These are phyloP conservation scores for Neonectria coccinea DNA, from an alignment of 2,329 filamentous ascomycete species.

Conservation along the genomic window DNA sequence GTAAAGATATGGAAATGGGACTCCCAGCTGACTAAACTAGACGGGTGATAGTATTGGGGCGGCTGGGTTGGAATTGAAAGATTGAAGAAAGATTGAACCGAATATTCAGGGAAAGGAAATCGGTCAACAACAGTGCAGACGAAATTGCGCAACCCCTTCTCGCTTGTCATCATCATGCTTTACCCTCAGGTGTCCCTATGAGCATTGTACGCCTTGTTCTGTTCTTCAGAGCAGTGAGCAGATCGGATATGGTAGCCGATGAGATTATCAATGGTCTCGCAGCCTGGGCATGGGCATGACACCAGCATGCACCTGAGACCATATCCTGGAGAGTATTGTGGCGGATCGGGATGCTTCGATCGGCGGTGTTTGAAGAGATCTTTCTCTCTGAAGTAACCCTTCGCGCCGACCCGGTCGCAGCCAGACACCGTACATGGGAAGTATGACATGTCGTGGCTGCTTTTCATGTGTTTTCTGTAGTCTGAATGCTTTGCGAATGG, in stretches of 20 bases:
- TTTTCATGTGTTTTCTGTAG: conserved; percentile 4
- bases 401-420: conserved; percentile 1
- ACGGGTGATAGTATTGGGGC: too few species aligned
- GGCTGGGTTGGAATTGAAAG: too few species aligned
- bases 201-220: neutral
- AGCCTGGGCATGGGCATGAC: conserved; percentile 6
- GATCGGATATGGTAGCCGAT: neutral
- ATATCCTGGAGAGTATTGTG: neutral
- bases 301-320: too few species aligned
- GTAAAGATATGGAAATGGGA: neutral
- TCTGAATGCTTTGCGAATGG: neutral
- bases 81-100: too few species aligned
- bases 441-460: neutral
- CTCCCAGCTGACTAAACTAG: too few species aligned
- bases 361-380: neutral
- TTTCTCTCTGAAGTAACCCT: conserved; percentile 4
- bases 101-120: too few species aligned
- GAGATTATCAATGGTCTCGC: too few species aligned
- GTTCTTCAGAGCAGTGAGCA: neutral
- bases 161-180: neutral
- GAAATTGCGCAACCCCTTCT: too few species aligned
- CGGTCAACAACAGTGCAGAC: too few species aligned
- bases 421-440: neutral
- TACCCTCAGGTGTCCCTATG: rapidly evolving
- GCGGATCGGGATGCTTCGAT: conserved; percentile 2